A percentile compares a stretch with the other conserved stretches of the same genome.
Evolutionary conservation across 1,139 yeast species (phyloP).

Genomic region (Debaryomycetaceae sp.): DNA sequence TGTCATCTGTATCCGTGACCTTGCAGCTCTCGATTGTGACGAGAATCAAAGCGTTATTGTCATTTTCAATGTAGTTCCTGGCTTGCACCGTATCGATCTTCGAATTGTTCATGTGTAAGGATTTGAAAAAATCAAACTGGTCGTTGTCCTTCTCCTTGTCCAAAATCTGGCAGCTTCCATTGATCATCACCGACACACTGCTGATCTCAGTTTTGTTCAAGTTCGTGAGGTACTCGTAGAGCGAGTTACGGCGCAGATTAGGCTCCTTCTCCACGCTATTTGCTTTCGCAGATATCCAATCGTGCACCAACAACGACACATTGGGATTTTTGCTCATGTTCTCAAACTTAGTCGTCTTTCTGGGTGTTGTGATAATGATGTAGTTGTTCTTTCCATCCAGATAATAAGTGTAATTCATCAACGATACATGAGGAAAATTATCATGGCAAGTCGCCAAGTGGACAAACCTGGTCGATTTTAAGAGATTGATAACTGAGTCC

Average conservation of each 20-base stretch:
- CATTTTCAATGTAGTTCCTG: conserved; percentile 44
- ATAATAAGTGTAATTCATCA: conserved; percentile 81
- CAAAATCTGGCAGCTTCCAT: conserved; percentile 67
- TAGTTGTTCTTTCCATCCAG: conserved; percentile 37
- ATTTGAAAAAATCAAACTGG: conserved; percentile 52
- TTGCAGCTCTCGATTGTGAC: conserved; percentile 64
- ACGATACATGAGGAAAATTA: conserved; percentile 74
- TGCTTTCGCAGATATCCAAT: conserved; percentile 63
- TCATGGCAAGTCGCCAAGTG: conserved; percentile 77
- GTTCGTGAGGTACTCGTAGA: conserved; percentile 63
- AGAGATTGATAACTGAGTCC: conserved; percentile 48
- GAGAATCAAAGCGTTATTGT: conserved; percentile 60
- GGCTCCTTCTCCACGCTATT: conserved; percentile 15
- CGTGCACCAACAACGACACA: conserved; percentile 80
- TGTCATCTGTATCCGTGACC: conserved; percentile 78
- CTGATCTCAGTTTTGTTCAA: conserved; percentile 74
- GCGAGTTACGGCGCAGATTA: conserved; percentile 31
- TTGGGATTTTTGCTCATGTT: conserved; percentile 66
- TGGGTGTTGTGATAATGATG: conserved; percentile 68
- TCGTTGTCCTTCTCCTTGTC: conserved; percentile 31
- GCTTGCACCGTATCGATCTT: conserved; percentile 72
- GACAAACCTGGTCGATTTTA: conserved; percentile 61
- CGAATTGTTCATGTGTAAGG: conserved; percentile 56
- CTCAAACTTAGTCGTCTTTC: conserved; percentile 63
- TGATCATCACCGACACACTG: conserved; percentile 72